Evolutionary conservation across 2,329 filamentous ascomycete species (phyloP), one percentile per base, ranked within the genome.

Genomic region (Penicillium sp.): DNA sequence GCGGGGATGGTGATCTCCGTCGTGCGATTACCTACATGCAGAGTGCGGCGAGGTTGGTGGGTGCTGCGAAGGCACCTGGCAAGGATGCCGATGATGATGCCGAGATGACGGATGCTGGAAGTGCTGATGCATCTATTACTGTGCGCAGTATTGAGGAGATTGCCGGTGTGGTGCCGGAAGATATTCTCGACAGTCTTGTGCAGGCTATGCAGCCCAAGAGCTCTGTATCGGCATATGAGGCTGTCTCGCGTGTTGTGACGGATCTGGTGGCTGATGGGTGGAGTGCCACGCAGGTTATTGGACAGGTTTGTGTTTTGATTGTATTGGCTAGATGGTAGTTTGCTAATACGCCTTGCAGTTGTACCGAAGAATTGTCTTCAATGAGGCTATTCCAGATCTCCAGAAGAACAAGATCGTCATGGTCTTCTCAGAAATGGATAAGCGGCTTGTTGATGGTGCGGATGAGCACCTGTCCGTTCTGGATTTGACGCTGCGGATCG

Each of bases 1-100:
- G 89, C 59, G 89, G 88, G 48, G 93, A 98, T 63, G 93, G 95
- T 35, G 95, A 99, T 78, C 70, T 99, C 72, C 79, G 95, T 70
- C 95, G 95, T 68, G 92, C 93, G 1, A 97, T 98, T 62, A 98
- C 93, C 0, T 97, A 89, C 64, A 68, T 99, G 66, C 93, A 99
- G 72, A 95, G 89, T 67, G 91, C 91, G n/a, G 91, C 92, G 23
- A 78, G 90, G 53, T 73, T 98, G 37, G 89, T 95, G 1, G 89
- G 90, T 1, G 86, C 87, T 3, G 67, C 72, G 12, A 58, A 64
- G 39, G 54, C 54, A 58, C 67, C 72, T 33, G 74, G 58, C 38
- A 66, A 69, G 45, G 79, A 79, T 39, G 68, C 59, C 1, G 75
- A 77, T n/a, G 78, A 72, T 1, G 82, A 81, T 42, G 80, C 82